Evolutionary conservation across 106 monocot species (phyloP), one percentile per base, ranked within the genome.

Genomic region (Ottelia alismoides): DNA sequence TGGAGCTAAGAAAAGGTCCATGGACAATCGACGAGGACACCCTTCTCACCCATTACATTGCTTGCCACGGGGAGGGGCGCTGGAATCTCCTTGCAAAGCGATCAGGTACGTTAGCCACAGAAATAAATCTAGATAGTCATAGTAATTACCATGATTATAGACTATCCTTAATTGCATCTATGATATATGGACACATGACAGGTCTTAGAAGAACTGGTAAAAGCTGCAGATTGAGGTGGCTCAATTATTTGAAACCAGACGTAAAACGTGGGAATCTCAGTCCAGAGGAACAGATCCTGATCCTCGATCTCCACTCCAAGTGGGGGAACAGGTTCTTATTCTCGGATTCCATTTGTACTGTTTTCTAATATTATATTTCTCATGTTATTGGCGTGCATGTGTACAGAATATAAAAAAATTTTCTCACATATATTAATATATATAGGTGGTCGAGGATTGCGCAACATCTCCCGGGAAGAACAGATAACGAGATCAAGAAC

Each of bases 401-500:
- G 3, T 25, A 25, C 12, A 25, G 9, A 7, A 2, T 2, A 12
- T 9, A 22, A 3, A 25, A 11, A 0, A 2, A 11, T 61, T 18
- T 20, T 20, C 22, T 19, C 23, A 19, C n/a, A 30, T 49, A 5
- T 28, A 2, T 30, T 21, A 26, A 57, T 20, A 6, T 5, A 20
- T 14, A 57, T 32, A 83, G 82, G 51, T 83, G 83, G 83, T 83
- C 83, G 12, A 74, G 75, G 61, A 83, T 83, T 21, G 83, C 83
- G 20, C 78, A 83, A 31, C 67, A 83, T 49, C 72, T 83, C n/a
- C 83, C 83, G 11, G 83, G 78, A 14, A 78, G 83, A 57, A 83
- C 82, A 0, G 82, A 83, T 57, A 83, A 83, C 53, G 82, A 83
- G 66, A 83, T 83, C 53, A 83, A 83, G 68, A 83, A 83, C 63